Evolutionary conservation across 2,329 filamentous ascomycete species (phyloP).

Genomic region (Mollisia scopiformis): DNA sequence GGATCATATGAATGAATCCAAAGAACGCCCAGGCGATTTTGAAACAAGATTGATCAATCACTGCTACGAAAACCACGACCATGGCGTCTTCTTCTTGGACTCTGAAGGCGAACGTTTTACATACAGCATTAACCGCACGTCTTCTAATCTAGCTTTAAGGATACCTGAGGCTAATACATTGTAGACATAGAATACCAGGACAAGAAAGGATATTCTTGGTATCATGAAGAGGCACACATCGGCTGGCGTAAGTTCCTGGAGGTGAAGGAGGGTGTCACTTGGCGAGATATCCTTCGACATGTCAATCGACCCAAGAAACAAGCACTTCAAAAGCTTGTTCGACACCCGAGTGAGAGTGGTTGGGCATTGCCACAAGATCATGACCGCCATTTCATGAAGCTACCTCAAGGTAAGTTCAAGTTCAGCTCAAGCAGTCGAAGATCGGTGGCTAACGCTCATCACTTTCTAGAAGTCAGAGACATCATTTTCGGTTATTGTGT

Average conservation of each 20-base stretch:
- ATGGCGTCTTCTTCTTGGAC: neutral
- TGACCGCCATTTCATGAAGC: constrained; percentile 1
- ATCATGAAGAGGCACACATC: neutral
- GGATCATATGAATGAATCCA: neutral
- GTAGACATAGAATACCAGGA: neutral
- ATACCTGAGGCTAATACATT: neutral
- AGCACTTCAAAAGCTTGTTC: neutral
- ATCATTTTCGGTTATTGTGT: constrained; percentile 3
- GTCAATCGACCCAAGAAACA: neutral
- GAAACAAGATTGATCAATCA: neutral
- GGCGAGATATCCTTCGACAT: neutral
- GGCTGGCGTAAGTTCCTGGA: neutral
- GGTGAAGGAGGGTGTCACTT: neutral
- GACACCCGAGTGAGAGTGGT: neutral
- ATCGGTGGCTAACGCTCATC: no score
- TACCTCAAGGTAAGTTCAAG: constrained; percentile 5
- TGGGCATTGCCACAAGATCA: constrained; percentile 6
- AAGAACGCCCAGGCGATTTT: neutral
- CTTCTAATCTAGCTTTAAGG: neutral
- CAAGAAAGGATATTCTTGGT: neutral
- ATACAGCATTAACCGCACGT: neutral
- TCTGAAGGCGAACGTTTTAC: neutral
- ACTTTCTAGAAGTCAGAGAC: constrained; percentile 4
- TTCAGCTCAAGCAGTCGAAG: no score
- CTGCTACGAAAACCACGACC: neutral